phyloP scores from a whole-genome alignment of 495 filamentous ascomycete genomes.

The Hypoxylon crocopeplum region DNA sequence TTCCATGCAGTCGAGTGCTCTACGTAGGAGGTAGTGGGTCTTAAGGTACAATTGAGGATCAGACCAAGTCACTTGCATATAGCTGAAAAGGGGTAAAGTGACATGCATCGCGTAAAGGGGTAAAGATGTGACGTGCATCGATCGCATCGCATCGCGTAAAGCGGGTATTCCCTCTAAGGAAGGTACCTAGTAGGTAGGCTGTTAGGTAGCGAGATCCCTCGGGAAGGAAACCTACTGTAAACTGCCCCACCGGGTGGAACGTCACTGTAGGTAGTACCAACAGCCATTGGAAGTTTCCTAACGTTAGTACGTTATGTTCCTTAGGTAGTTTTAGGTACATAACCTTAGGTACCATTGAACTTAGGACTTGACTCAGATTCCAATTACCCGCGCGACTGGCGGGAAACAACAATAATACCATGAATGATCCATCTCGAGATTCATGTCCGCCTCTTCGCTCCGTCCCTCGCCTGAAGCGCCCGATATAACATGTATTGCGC shows the following conservation, averaged over 20 bases:
- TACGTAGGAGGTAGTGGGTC: no score
- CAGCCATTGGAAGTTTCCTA: background rate
- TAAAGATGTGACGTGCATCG: no score
- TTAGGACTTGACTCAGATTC: constrained; percentile 17
- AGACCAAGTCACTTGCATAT: no score
- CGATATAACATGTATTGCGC: constrained; percentile 43
- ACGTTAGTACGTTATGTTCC: no score
- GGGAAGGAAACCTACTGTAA: background rate
- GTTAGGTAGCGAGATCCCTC: background rate
- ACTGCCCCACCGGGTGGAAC: constrained; percentile 24
- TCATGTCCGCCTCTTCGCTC: constrained; percentile 30
- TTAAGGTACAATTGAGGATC: no score
- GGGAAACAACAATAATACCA: constrained; percentile 18
- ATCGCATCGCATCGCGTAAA: background rate
- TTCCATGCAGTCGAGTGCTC: no score
- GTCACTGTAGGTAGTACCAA: background rate
- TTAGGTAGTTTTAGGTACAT: background rate
- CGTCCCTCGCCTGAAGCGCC: constrained; percentile 11
- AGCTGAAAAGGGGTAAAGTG: no score
- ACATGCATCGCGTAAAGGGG: no score
- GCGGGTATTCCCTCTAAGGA: no score
- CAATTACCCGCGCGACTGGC: constrained; percentile 9
- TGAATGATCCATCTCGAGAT: constrained; percentile 21
- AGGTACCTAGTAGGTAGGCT: no score
- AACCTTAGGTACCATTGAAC: background rate